Base-by-base conservation (phyloP, 2,329 filamentous ascomycete genomes). In the Colletotrichum melonis region DNA sequence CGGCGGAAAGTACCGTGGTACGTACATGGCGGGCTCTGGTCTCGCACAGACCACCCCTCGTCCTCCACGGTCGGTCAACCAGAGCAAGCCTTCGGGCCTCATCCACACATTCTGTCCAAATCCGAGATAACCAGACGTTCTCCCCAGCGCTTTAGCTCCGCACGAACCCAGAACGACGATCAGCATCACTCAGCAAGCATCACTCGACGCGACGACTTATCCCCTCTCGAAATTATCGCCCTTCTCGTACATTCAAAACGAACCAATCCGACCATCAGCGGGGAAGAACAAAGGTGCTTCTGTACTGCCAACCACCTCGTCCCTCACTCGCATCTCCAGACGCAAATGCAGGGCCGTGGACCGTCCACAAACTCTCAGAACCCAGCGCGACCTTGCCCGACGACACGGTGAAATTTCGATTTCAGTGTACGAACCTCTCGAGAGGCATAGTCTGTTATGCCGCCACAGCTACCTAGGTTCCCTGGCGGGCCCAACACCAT, bases 401-500 rank as follows among this genome's bases (percentile, higher is more conserved):
- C 65, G 30, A 28, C 30, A 38, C 64, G 55, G 46, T 63, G 52
- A 68, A 62, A 30, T 35, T 42, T 56, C 54, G 24, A 59, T 22
- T 38, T 54, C 56, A 8, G 28, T 52, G 38, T 49, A 68, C 63
- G 59, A 55, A 22, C 65, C 62, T 46, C 42, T 35, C 16, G 60
- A 67, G 60, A 70, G 66, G 67, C 60, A 72, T 63, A 70, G 22
- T 49, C 30, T 81, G 80, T 78, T 80, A 83, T 84, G 83, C 82
- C 83, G 80, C 83, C 82, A 76, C 84, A 84, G 74, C 80, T 85
- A 76, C 79, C 81, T 73, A 82, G 86, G 81, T 88, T 86, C 80
- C 83, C 83, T 76, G 83, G 80, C 78, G 86, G 86, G 76, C 86
- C 86, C 64, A 85, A 82, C 67, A 78, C 81, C 71, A 83, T 87